Percentiles rank a stretch among this genome's conserved stretches.
phyloP scores from a whole-genome alignment of 805 yeast species.

The Candida gorgasii region DNA sequence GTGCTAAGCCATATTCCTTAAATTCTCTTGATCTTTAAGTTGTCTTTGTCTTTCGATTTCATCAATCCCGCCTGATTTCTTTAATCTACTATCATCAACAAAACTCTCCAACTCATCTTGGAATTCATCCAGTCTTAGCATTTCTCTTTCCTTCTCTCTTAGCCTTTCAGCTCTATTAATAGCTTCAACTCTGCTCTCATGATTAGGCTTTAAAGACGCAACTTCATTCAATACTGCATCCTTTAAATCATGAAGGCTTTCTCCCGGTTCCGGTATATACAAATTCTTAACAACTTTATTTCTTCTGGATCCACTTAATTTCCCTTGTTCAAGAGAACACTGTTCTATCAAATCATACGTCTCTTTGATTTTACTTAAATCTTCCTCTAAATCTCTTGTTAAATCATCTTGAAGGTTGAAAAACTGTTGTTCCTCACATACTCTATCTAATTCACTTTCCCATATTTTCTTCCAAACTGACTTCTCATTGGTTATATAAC shows the following conservation, averaged over 20 bases:
- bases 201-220: constrained; percentile 76
- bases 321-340: constrained; percentile 76
- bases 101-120: constrained; percentile 84
- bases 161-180: constrained; percentile 82
- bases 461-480: constrained; percentile 88
- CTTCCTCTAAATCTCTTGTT: constrained; percentile 75
- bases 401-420: constrained; percentile 88
- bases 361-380: constrained; percentile 74
- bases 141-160: constrained; percentile 67
- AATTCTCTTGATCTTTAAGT: constrained; percentile 68
- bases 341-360: constrained; percentile 80
- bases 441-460: constrained; percentile 87
- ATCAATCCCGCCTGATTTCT: constrained; percentile 85
- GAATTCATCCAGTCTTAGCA: constrained; percentile 61
- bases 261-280: constrained; percentile 60
- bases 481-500: constrained; percentile 67
- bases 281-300: constrained; percentile 40
- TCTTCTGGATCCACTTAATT: constrained; percentile 48
- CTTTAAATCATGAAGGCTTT: constrained; percentile 56
- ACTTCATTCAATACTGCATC: constrained; percentile 85
- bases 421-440: constrained; percentile 92
- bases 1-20: constrained; percentile 39
- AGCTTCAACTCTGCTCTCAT: constrained; percentile 83
- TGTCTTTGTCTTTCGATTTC: constrained; percentile 74
- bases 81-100: constrained; percentile 74